Base-by-base conservation (phyloP, 2,329 filamentous ascomycete genomes). In the Trichoderma sp. region DNA sequence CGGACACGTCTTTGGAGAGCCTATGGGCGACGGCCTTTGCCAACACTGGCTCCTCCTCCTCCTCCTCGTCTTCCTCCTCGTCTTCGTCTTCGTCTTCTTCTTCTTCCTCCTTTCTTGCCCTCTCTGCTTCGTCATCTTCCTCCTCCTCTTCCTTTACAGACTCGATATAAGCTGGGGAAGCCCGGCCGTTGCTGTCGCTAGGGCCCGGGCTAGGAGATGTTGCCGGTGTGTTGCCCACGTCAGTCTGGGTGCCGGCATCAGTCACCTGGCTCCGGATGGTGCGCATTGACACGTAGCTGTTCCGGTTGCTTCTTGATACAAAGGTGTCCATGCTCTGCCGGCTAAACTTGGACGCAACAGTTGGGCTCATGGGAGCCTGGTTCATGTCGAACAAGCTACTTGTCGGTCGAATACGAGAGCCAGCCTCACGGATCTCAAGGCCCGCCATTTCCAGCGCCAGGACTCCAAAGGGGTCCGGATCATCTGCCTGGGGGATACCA, bases 391-490 rank as follows among this genome's bases (percentile, higher is more conserved):
- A 97, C 79, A 93, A 91, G 75, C 93, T 94, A 85, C 93, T 95
- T 29, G 90, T 88, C 3, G 95, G 94, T 74, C 94, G 88, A 72
- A 90, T 87, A 7, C 80, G 81, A 67, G 91, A 90, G 41, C 95
- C 95, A n/a, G 95, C 95, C 85, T 98, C 95, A 71, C 94, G 91
- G 78, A 98, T 97, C 79, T 96, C 94, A 74, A 98, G 86, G 3
- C 96, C 96, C 76, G 95, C 94, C 86, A 95, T 93, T 82, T 98
- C 95, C n/a, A 98, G 86, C 8, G 96, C 95, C 78, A 95, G 89
- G 31, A 98, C 93, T 29, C 96, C 96, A 81, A 94, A 98, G 0
- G 96, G 96, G 82, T 98, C 96, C 0, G 95, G 95, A 79, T 98
- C 96, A 73, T 95, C 91, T 4, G 87, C 85, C 77, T 93, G 91